A percentile compares a stretch with the other conserved stretches of the same genome.
These are phyloP conservation scores for Candida pini DNA, from an alignment of 805 yeast genomes.

Conservation along the genomic window DNA sequence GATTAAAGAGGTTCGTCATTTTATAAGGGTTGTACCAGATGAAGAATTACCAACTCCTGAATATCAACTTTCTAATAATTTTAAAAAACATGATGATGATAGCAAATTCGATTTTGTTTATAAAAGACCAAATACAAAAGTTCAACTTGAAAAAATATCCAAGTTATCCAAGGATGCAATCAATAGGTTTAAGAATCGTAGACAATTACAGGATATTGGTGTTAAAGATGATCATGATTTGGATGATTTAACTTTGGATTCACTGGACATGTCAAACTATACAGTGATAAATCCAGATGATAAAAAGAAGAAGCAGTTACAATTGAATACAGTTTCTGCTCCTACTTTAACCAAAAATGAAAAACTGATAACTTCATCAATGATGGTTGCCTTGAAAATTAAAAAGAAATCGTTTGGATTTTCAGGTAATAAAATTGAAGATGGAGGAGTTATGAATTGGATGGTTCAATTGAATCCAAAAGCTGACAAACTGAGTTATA, in stretches of 20 bases:
- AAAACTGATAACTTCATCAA: background rate
- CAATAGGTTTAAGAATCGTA: conserved; percentile 10
- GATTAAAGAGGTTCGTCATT: conserved; percentile 17
- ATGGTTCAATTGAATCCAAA: no score
- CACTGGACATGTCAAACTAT: conserved; percentile 8
- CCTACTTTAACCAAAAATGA: conserved; percentile 1
- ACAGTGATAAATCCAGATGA: conserved; percentile 5
- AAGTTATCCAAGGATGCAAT: conserved; percentile 11
- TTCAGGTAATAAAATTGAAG: conserved; percentile 11
- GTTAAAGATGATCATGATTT: conserved; percentile 14
- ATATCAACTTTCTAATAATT: conserved; percentile 5
- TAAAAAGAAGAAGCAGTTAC: conserved; percentile 13
- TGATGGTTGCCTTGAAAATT: conserved; percentile 7
- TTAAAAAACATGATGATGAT: no score
- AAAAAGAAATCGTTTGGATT: conserved; percentile 16
- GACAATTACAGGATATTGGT: conserved; percentile 14
- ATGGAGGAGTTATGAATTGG: conserved; percentile 7
- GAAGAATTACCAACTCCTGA: conserved; percentile 14
- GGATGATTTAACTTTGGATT: conserved; percentile 12
- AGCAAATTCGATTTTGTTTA: background rate
- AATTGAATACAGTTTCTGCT: conserved; percentile 8
- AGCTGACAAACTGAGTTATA: conserved; percentile 13
- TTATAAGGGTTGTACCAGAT: conserved; percentile 16
- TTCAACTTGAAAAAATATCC: conserved; percentile 13
- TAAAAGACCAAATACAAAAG: conserved; percentile 9